A percentile compares a stretch with the other conserved stretches of the same genome.
These are phyloP conservation scores for Chaetomium tenue DNA, from an alignment of 495 filamentous ascomycete species.

Conservation along the genomic window DNA sequence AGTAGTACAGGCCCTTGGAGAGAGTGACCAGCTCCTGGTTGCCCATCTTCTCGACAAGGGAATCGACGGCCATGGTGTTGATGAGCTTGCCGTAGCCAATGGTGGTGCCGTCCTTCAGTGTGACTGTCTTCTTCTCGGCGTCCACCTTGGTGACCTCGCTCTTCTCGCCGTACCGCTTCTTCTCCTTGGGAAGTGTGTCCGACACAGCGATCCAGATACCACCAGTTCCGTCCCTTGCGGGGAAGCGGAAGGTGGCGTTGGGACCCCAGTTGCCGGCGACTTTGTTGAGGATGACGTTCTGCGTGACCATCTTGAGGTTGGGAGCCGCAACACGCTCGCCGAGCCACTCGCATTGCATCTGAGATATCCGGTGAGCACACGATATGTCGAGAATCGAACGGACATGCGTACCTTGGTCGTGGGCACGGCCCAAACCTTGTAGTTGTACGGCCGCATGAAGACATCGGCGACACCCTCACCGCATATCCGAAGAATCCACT, in stretches of 20 bases:
- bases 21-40: conserved; percentile 77
- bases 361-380: conserved; percentile 17
- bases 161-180: conserved; percentile 82
- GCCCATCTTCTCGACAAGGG: conserved; percentile 80
- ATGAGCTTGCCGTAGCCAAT: conserved; percentile 89
- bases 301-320: conserved; percentile 90
- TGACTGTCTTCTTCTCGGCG: conserved; percentile 76
- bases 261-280: conserved; percentile 97
- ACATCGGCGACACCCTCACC: conserved; percentile 86
- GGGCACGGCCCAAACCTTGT: conserved; percentile 99
- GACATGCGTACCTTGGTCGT: conserved; percentile 80
- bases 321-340: conserved; percentile 98
- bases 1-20: conserved; percentile 94
- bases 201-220: conserved; percentile 99
- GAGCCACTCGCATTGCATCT: conserved; percentile 99
- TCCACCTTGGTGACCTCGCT: conserved; percentile 83
- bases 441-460: conserved; percentile 99
- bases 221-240: conserved; percentile 89
- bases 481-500: conserved; percentile 96
- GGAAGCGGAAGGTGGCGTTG: conserved; percentile 98
- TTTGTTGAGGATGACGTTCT: conserved; percentile 94
- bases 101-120: conserved; percentile 80
- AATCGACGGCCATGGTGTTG: conserved; percentile 94
- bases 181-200: conserved; percentile 87
- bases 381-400: background rate